These are phyloP conservation scores for Curvularia sp. DNA, from an alignment of 2,329 filamentous ascomycete genomes.

Conservation along the genomic window DNA sequence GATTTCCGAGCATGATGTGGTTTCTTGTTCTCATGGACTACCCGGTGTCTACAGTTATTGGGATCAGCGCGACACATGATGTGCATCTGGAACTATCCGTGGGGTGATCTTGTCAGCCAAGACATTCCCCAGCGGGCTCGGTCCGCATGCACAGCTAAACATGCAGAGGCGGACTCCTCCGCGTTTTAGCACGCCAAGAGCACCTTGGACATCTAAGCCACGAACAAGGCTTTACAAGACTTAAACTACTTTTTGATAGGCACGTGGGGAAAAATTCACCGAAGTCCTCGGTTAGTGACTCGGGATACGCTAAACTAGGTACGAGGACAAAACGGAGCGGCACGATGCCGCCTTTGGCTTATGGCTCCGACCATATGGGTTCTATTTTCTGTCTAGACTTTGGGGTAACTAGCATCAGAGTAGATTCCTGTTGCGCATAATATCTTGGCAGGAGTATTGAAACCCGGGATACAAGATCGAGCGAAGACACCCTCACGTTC, in stretches of 20 bases:
- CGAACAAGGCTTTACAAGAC: background rate
- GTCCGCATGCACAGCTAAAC: background rate
- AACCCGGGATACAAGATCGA: background rate
- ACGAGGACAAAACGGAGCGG: background rate
- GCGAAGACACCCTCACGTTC: background rate
- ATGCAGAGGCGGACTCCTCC: background rate
- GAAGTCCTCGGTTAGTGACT: background rate
- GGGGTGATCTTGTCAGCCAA: background rate
- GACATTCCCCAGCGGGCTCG: background rate
- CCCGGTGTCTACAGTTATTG: background rate
- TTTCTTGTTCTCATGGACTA: background rate
- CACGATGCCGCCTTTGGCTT: background rate
- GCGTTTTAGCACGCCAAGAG: background rate
- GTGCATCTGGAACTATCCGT: background rate
- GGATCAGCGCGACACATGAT: background rate
- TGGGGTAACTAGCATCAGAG: background rate
- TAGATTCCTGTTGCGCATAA: background rate
- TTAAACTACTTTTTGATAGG: background rate
- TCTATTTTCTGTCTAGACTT: background rate
- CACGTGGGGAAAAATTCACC: background rate
- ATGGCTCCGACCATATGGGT: background rate
- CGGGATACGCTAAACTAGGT: background rate
- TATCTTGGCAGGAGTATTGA: conserved; percentile 1
- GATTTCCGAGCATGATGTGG: background rate
- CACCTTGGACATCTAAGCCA: background rate